Evolutionary conservation across 2,329 filamentous ascomycete species (phyloP).

Genomic region (Colletotrichum tanaceti): DNA sequence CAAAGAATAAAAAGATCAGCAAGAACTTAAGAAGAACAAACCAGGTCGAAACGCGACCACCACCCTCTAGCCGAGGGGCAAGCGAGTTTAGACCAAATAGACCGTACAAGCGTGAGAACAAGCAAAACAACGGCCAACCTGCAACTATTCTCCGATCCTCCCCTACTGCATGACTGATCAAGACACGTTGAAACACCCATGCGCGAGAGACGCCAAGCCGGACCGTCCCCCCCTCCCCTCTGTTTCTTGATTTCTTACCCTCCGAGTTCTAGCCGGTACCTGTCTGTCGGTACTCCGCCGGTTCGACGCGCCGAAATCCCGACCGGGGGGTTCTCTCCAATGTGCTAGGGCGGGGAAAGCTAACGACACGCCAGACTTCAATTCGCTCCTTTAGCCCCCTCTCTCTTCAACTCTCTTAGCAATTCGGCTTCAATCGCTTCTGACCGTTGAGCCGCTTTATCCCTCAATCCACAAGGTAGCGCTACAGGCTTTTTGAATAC

Average conservation of each 20-base stretch:
- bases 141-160: slow-evolving; percentile 20
- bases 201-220: slow-evolving; percentile 6
- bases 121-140: not conserved
- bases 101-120: slow-evolving; percentile 8
- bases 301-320: slow-evolving; percentile 37
- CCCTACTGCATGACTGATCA: not conserved
- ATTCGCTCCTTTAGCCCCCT: not conserved
- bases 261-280: slow-evolving; percentile 4
- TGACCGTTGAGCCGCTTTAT: slow-evolving; percentile 9
- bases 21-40: not conserved
- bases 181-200: not conserved
- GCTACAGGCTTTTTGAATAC: not conserved
- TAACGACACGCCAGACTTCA: slow-evolving; percentile 31
- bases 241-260: not conserved
- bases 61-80: not conserved
- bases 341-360: not conserved
- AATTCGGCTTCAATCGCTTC: not conserved
- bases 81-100: not conserved
- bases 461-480: not conserved
- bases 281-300: slow-evolving; percentile 30
- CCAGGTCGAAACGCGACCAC: not conserved
- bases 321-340: slow-evolving; percentile 16
- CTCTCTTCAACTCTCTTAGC: not conserved
- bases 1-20: too few relatives aligned
- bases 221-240: not conserved